Evolutionary conservation across 2,329 filamentous ascomycete species (phyloP).

Genomic region (Remersonia thermophila): DNA sequence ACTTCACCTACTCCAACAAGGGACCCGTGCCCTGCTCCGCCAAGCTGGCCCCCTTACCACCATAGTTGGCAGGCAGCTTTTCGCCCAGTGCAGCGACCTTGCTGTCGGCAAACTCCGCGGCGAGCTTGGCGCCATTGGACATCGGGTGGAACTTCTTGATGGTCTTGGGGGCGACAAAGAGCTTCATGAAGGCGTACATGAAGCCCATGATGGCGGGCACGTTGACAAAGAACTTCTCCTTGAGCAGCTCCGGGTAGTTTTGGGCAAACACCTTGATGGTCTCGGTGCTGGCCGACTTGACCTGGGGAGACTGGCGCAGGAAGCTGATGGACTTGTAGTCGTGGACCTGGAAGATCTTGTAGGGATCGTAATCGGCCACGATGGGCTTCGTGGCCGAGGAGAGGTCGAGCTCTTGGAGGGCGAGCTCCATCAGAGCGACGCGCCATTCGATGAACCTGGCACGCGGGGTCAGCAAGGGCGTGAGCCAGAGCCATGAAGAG

Average conservation of each 20-base stretch:
- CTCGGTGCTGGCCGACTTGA: constrained; percentile 65
- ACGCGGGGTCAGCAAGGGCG: not conserved
- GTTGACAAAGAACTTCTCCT: constrained; percentile 91
- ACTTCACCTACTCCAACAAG: constrained; percentile 11
- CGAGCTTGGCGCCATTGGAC: constrained; percentile 58
- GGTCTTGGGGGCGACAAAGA: constrained; percentile 61
- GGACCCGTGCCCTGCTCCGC: constrained; percentile 17
- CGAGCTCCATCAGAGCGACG: constrained; percentile 79
- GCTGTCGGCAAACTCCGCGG: constrained; percentile 39
- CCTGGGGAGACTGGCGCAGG: constrained; percentile 63
- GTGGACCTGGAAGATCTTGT: constrained; percentile 86
- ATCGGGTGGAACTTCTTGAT: constrained; percentile 71
- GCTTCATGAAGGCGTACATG: constrained; percentile 63
- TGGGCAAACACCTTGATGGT: constrained; percentile 71
- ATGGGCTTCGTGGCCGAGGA: constrained; percentile 56
- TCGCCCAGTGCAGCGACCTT: constrained; percentile 46
- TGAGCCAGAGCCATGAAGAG: not conserved
- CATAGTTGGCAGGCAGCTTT: constrained; percentile 63
- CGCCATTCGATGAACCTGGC: constrained; percentile 79
- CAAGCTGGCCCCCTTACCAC: constrained; percentile 48
- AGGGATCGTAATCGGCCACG: constrained; percentile 65
- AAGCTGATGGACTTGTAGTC: constrained; percentile 86
- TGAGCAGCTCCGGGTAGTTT: constrained; percentile 80
- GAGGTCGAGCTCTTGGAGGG: constrained; percentile 62
- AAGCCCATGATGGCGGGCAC: constrained; percentile 87